Percentiles rank a stretch among this genome's conserved stretches.
These are phyloP conservation scores for Alectoria sarmentosa DNA, from an alignment of 495 filamentous ascomycete species.

Conservation along the genomic window DNA sequence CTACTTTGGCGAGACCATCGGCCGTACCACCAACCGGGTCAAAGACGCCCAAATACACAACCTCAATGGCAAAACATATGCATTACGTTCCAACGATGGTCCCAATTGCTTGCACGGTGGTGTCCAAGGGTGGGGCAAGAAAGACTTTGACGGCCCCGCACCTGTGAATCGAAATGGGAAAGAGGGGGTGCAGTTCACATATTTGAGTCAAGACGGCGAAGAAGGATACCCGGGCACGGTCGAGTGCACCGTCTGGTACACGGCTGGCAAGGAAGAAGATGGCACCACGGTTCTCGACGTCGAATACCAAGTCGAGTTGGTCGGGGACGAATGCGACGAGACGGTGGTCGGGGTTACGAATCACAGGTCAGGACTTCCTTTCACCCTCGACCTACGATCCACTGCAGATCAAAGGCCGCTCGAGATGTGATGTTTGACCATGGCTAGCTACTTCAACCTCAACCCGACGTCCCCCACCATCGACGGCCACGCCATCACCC, in stretches of 20 bases:
- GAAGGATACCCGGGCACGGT: constrained; percentile 84
- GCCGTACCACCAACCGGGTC: constrained; percentile 84
- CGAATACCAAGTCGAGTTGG: constrained; percentile 83
- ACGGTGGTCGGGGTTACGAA: constrained; percentile 89
- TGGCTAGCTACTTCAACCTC: constrained; percentile 93
- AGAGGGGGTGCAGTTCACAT: constrained; percentile 68
- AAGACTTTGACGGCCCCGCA: constrained; percentile 68
- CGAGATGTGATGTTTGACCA: no score
- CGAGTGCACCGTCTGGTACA: constrained; percentile 71
- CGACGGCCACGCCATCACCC: constrained; percentile 64
- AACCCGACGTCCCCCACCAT: constrained; percentile 54
- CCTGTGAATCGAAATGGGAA: constrained; percentile 59
- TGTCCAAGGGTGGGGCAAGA: constrained; percentile 73
- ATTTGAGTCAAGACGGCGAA: constrained; percentile 67
- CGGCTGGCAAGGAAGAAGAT: constrained; percentile 62
- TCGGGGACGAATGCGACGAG: constrained; percentile 69
- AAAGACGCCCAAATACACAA: constrained; percentile 59
- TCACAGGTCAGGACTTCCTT: constrained; percentile 62
- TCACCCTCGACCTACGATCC: not conserved
- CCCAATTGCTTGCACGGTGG: constrained; percentile 82
- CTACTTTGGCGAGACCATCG: constrained; percentile 90
- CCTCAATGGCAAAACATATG: constrained; percentile 65
- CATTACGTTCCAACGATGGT: constrained; percentile 66
- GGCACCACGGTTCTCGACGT: constrained; percentile 65
- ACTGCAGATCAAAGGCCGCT: no score